phyloP scores from a whole-genome alignment of 2,329 filamentous ascomycete genomes.

The Furcasterigmium furcatum region DNA sequence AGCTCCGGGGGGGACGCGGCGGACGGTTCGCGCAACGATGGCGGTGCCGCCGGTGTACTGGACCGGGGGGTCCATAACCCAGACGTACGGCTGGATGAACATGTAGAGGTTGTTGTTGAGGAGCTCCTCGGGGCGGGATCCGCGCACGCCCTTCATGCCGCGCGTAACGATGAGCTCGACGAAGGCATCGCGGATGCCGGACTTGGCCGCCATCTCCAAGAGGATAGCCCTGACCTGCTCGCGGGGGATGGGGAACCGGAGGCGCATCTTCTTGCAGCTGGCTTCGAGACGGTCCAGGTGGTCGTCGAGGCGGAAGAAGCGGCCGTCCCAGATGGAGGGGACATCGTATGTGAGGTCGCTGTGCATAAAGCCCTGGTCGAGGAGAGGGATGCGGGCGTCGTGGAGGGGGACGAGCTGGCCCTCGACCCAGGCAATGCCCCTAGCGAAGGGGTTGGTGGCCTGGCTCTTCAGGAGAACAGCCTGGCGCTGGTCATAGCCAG shows the following conservation, averaged over 20 bases:
- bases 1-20: conserved; percentile 37
- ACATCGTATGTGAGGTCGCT: conserved; percentile 52
- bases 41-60: conserved; percentile 37
- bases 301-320: conserved; percentile 48
- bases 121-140: conserved; percentile 15
- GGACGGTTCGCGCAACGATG: conserved; percentile 41
- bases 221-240: conserved; percentile 35
- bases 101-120: conserved; percentile 33
- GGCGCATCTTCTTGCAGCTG: conserved; percentile 41
- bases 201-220: conserved; percentile 39
- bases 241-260: conserved; percentile 35
- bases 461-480: conserved; percentile 23
- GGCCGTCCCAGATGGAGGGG: conserved; percentile 46
- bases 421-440: conserved; percentile 44
- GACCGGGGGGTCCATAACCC: conserved; percentile 43
- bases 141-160: conserved; percentile 36
- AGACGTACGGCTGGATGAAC: conserved; percentile 44
- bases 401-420: conserved; percentile 37
- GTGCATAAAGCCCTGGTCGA: conserved; percentile 50
- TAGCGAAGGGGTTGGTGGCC: conserved; percentile 33
- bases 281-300: conserved; percentile 39
- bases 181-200: conserved; percentile 44
- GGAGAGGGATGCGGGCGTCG: conserved; percentile 44
- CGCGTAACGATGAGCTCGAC: conserved; percentile 49
- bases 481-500: conserved; percentile 26